These are phyloP conservation scores for Toxicodendron radicans DNA, from an alignment of 345 rosid genomes.

Conservation along the genomic window DNA sequence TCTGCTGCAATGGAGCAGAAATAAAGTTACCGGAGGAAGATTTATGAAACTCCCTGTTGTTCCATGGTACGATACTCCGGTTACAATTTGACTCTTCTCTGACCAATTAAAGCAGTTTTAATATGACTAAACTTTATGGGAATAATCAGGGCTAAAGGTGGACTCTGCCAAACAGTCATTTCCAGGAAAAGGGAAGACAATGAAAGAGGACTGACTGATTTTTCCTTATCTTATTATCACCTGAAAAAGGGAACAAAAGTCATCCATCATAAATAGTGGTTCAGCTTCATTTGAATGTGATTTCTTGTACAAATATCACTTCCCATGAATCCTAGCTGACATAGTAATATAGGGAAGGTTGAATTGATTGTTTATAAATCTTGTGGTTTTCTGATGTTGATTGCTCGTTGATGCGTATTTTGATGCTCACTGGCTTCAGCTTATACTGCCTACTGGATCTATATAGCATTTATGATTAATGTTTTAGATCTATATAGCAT, in stretches of 20 bases:
- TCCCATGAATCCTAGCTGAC: neutral
- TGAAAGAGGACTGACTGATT: neutral
- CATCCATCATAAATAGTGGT: too few relatives aligned
- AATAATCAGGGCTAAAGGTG: neutral
- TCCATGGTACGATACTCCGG: slow-evolving; percentile 12
- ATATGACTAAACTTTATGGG: neutral
- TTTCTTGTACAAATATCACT: too few relatives aligned
- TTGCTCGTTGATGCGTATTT: neutral
- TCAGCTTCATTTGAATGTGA: too few relatives aligned
- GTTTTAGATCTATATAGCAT: too few relatives aligned
- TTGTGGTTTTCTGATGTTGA: neutral
- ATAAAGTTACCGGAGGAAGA: slow-evolving; percentile 7
- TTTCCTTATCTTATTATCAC: too few relatives aligned
- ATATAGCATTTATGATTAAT: neutral
- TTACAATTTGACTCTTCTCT: slow-evolving; percentile 1
- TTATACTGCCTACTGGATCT: neutral
- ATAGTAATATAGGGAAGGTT: neutral
- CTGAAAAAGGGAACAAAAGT: too few relatives aligned
- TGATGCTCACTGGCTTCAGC: neutral
- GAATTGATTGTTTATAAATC: neutral
- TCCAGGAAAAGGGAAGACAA: neutral
- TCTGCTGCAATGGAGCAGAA: slow-evolving; percentile 16
- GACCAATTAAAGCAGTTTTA: neutral
- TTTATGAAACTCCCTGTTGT: slow-evolving; percentile 10
- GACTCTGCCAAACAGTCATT: neutral